Conservation (phyloP, 352 stramenopile species). For the Phytophthora meadii region DNA sequence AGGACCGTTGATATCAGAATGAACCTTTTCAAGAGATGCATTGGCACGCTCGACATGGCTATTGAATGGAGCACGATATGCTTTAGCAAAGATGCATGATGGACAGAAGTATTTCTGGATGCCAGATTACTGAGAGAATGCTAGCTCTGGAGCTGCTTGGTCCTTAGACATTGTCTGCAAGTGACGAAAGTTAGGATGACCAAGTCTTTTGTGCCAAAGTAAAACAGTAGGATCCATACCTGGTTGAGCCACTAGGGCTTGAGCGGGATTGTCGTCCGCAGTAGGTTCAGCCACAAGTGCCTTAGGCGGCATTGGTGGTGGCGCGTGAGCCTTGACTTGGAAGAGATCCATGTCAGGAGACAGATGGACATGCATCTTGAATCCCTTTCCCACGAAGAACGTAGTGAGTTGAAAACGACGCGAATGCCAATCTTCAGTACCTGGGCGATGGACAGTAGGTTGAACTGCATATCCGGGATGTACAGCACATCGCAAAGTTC, state of each 20-base stretch:
- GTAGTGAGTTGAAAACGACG: conserved; percentile 1
- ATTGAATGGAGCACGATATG: conserved; percentile 16
- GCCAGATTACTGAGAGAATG: conserved; percentile 7
- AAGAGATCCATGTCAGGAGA: conserved; percentile 2
- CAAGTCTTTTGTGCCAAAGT: conserved; percentile 10
- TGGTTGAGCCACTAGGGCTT: conserved; percentile 11
- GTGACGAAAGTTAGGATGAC: conserved; percentile 18
- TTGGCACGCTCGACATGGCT: neutral
- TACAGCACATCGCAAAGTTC: conserved; percentile 7
- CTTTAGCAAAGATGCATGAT: conserved; percentile 15
- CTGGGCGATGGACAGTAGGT: conserved; percentile 7
- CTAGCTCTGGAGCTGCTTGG: conserved; percentile 7
- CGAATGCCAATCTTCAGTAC: conserved; percentile 4
- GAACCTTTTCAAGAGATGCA: too few species aligned
- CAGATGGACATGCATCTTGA: neutral
- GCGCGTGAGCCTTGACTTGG: conserved; percentile 1
- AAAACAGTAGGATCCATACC: conserved; percentile 15
- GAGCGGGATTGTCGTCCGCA: conserved; percentile 4
- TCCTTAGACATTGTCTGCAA: conserved; percentile 9
- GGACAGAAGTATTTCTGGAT: conserved; percentile 10
- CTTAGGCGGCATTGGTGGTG: neutral
- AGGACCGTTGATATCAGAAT: too few species aligned
- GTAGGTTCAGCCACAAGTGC: neutral
- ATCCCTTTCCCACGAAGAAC: conserved; percentile 7
- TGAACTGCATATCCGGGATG: conserved; percentile 18